Evolutionary conservation across 345 rosid genomes (phyloP).

Genomic region (Brassica carinata): DNA sequence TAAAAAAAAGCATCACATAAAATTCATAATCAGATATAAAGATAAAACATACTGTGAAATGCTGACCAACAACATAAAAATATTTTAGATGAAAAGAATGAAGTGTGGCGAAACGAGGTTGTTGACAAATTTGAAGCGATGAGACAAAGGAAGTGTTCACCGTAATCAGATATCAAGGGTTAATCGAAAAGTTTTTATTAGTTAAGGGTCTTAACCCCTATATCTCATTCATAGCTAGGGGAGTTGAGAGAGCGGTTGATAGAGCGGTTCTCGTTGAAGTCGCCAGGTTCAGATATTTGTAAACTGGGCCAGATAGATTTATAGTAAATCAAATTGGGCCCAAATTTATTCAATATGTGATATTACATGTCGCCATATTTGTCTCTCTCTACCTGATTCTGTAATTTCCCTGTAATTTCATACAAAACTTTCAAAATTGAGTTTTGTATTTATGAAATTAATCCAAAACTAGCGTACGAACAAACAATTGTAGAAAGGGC

Average conservation of each 20-base stretch:
- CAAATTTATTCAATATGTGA: background rate
- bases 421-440: background rate
- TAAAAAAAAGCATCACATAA: background rate
- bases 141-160: background rate
- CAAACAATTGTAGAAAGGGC: background rate
- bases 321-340: slow-evolving; percentile 28
- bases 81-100: background rate
- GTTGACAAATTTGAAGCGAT: slow-evolving; percentile 15
- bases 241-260: background rate
- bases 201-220: background rate
- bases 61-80: slow-evolving; percentile 3
- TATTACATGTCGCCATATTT: slow-evolving; percentile 19
- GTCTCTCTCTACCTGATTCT: slow-evolving; percentile 10
- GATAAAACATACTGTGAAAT: background rate
- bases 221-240: background rate
- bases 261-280: background rate
- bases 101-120: slow-evolving; percentile 22
- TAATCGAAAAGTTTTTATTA: background rate
- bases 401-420: background rate
- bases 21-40: background rate
- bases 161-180: background rate
- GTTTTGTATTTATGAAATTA: slow-evolving; percentile 1
- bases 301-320: slow-evolving; percentile 31
- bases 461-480: background rate
- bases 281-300: slow-evolving; percentile 23